Conservation (phyloP, 2,329 filamentous ascomycete species). For the Nothophoma quercina region DNA sequence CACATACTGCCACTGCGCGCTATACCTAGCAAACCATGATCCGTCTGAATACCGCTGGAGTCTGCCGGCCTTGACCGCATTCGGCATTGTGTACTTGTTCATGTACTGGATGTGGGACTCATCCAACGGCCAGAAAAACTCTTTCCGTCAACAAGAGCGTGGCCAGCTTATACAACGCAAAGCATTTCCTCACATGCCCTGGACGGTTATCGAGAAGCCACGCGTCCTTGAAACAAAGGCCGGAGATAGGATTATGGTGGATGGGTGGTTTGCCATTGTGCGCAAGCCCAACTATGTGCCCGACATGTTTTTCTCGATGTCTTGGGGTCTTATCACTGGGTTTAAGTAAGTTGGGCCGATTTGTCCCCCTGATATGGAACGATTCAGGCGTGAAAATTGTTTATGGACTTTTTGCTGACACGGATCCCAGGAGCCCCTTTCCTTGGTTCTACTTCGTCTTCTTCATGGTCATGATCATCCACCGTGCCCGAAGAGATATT, state of each 20-base stretch:
- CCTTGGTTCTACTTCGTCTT: slow-evolving; percentile 89
- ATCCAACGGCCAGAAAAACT: slow-evolving; percentile 90
- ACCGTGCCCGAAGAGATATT: slow-evolving; percentile 78
- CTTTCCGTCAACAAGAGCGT: slow-evolving; percentile 80
- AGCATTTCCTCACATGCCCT: slow-evolving; percentile 86
- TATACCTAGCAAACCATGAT: slow-evolving; percentile 85
- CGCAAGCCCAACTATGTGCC: slow-evolving; percentile 83
- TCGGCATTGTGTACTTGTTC: slow-evolving; percentile 75
- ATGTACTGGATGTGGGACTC: slow-evolving; percentile 93
- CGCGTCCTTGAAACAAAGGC: slow-evolving; percentile 75
- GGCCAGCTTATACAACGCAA: slow-evolving; percentile 72
- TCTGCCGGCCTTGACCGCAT: slow-evolving; percentile 65
- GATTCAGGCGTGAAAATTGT: background rate
- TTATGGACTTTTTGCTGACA: background rate
- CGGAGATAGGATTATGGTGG: slow-evolving; percentile 77
- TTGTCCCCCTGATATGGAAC: too few species aligned
- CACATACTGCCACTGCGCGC: slow-evolving; percentile 89
- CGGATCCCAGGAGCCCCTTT: slow-evolving; percentile 61
- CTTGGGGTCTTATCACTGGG: slow-evolving; percentile 79
- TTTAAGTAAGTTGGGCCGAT: slow-evolving; percentile 62
- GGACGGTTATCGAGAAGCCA: slow-evolving; percentile 81
- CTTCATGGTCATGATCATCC: slow-evolving; percentile 79
- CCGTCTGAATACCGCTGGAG: slow-evolving; percentile 80
- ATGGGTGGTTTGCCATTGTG: slow-evolving; percentile 78
- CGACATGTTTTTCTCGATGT: slow-evolving; percentile 78